Evolutionary conservation across 306 rosid species (phyloP), one percentile per base, ranked within the genome.

Genomic region (Prunus padus): DNA sequence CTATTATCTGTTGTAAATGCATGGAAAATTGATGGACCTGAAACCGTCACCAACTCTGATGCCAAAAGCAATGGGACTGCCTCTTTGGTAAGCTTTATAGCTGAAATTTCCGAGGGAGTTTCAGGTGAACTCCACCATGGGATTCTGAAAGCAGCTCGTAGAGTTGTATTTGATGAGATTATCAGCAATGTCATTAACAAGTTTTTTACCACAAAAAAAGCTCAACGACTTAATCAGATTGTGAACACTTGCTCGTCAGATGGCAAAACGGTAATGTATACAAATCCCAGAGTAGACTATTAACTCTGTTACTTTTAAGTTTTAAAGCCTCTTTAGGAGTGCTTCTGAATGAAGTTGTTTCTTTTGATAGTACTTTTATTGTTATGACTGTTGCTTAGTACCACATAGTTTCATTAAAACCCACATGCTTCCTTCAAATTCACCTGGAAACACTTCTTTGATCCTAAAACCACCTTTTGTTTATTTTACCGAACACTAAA

Each of bases 101-200:
- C 81, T 87, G 96, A 89, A 76, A 82, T 86, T 71, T 88, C 97
- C 14, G 97, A 90, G 77, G 84, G 82, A 80, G 91, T 95, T 71
- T 90, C 97, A 77, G 84, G 92, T 67, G 96, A 92, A 73, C 87
- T 95, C 76, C 96, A 90, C 76, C 71, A 62, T 26, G 88, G 93
- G 67, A 75, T 92, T 72, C 84, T 90, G 89, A 95, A 90, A 88
- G 78, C 97, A 16, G 89, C 97, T 76, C 99, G 93, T 50, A 92
- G 89, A 77, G 96, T 87, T 81, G 79, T 95, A 82, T 82, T 95
- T 16, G 99, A 95, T 84, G 99, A 94, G 63, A 90, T 95, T 73
- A 88, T 95, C 74, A 85, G 97, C 60, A 86, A 72, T 77, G 76
- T 86, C 62, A 92, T 95, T 82, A 88, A 87, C 65, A 92, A 90